A percentile compares a stretch with the other conserved stretches of the same genome.
phyloP scores from a whole-genome alignment of 108 stramenopile species.

The Cylindrotheca closterium region DNA sequence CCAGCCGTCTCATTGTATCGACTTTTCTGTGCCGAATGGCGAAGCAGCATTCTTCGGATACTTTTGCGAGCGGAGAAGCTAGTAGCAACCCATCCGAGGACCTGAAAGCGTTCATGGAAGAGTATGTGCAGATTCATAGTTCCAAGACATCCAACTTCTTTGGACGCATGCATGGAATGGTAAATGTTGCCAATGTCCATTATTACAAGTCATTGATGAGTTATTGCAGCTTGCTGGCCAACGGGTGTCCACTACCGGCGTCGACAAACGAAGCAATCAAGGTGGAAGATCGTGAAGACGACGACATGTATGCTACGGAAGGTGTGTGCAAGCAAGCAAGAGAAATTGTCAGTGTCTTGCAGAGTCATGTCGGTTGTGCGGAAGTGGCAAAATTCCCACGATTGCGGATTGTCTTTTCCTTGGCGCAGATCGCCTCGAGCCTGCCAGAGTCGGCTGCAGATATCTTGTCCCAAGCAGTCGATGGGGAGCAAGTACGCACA shows the following conservation, averaged over 20 bases:
- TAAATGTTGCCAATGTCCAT: conserved; percentile 22
- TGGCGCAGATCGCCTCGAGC: conserved; percentile 20
- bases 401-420: conserved; percentile 12
- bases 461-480: conserved; percentile 29
- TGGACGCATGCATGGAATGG: neutral
- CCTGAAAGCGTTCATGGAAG: conserved; percentile 6
- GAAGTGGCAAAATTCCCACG: conserved; percentile 25
- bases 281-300: conserved; percentile 3
- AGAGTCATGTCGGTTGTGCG: conserved; percentile 18
- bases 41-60: neutral
- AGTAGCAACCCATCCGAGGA: neutral
- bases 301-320: conserved; percentile 5
- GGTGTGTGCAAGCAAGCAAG: conserved; percentile 19
- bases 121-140: conserved; percentile 1
- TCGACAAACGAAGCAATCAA: neutral
- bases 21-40: conserved; percentile 22
- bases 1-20: conserved; percentile 11
- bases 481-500: conserved; percentile 22
- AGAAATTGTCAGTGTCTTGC: conserved; percentile 16
- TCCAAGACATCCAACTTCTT: neutral
- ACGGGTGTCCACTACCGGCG: conserved; percentile 3
- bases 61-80: too few relatives aligned
- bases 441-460: conserved; percentile 31
- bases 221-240: conserved; percentile 30
- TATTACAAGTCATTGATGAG: conserved; percentile 19